Base-by-base conservation (phyloP, 352 stramenopile genomes). In the Pythium monospermum region DNA sequence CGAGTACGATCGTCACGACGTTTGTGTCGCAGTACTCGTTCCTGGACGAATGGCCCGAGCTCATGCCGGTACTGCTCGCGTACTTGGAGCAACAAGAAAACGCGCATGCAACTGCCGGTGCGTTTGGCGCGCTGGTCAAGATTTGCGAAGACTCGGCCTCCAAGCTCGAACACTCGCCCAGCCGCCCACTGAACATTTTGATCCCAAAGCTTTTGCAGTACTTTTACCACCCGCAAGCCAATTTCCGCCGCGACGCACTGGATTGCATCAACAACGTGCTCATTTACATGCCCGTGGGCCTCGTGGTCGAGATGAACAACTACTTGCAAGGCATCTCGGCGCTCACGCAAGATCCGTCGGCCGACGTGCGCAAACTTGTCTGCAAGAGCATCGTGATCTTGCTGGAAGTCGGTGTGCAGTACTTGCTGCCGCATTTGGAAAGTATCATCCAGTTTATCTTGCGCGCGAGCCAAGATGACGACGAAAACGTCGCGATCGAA, bases 371-470 rank as follows among this genome's bases (percentile, higher is more conserved):
- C 41, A 85, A 82, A 41, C 73, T 94, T 26, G 87, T 96, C 38
- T 96, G 87, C 75, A 91, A 96, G 69, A 91, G 79, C 65, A 95
- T 96, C 39, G 85, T 96, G 19, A 83, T 94, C 44, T 47, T 96
- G 57, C 76, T 96, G 11, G 77, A 96, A 57, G 85, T 95, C 33
- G 80, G 82, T 27, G 79, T 95, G 57, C 83, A 96, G 69, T 91
- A 91, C 52, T 69, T 96, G n/a, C 61, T 95, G 68, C 84, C 85
- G 26, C 76, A 94, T 49, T 73, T 96, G 44, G 74, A 94, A 50
- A 88, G 80, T 48, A 96, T 96, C 62, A 93, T 94, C 66, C 80
- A 95, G 70, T 96, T 96, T 57, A 96, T 96, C 59, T 64, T 96
- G 37, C 80, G 83, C 36, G 79, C 82, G 35, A 93, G 83, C 54